Base-by-base conservation (phyloP, 345 rosid genomes). In the Populus ilicifolia region DNA sequence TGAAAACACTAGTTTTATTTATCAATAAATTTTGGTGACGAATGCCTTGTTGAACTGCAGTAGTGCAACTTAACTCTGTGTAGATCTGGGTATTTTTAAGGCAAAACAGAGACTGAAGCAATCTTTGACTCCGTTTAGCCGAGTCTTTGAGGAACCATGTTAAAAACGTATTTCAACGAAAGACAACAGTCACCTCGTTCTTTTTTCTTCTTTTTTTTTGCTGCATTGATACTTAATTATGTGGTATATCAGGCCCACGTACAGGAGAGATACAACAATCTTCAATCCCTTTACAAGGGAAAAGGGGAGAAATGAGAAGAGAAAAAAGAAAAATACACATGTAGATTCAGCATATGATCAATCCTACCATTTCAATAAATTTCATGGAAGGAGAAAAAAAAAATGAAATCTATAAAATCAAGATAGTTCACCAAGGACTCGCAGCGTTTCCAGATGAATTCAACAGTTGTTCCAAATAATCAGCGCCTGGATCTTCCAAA, bases 401-500 rank as follows among this genome's bases (percentile, higher is more conserved):
- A n/a, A n/a, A n/a, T n/a, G n/a, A 18, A 39, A 6, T 1, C 0
- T 1, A 33, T 17, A 12, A 30, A 20, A 33, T 43, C 12, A 43
- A 43, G 46, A 43, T 43, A 43, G 8, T 43, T 72, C 61, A 72
- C 69, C 77, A 27, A 66, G 76, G 65, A 11, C 29, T 11, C 2
- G 38, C 16, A 20, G 35, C 27, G 12, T 70, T 82, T 67, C 85
- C 78, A 71, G 87, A 85, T n/a, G 88, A 81, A 59, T 69, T 83
- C 77, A 93, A 72, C 30, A 94, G 87, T 67, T 91, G 74, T 65
- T 94, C 97, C 78, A 94, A 88, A 56, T 85, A 91, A 79, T 94
- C 90, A 30, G 89, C 78, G 35, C 97, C 97, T 76, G 89, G 85
- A 86, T 94, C 98, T 84, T 94, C 97, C 48, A 93, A 80, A 11